Evolutionary conservation across 164 flowering plant genomes (phyloP).

Genomic region (Aristolochia californica): DNA sequence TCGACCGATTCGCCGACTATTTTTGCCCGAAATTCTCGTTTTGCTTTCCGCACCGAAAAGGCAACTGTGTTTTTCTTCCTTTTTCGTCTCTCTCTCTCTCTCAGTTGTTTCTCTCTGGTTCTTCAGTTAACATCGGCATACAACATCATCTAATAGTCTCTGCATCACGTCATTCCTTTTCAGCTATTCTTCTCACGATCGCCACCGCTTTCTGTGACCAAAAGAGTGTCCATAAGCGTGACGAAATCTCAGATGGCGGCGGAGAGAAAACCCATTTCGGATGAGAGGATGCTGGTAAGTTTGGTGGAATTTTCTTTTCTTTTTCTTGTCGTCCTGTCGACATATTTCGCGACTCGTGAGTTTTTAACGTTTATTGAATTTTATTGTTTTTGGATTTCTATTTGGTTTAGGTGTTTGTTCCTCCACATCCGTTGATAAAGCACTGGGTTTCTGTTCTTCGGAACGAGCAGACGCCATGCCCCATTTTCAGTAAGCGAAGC

Average conservation of each 20-base stretch:
- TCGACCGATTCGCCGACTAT: slow-evolving; percentile 18
- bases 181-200: slow-evolving; percentile 2
- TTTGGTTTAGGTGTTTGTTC: slow-evolving; percentile 67
- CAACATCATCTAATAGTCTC: neutral
- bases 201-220: slow-evolving; percentile 1
- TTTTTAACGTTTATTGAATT: neutral
- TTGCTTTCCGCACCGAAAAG: slow-evolving; percentile 11
- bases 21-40: slow-evolving; percentile 4
- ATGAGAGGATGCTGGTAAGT: slow-evolving; percentile 47
- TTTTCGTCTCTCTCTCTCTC: neutral
- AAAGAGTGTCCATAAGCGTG: slow-evolving; percentile 12
- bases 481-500: slow-evolving; percentile 60
- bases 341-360: neutral
- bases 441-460: slow-evolving; percentile 95
- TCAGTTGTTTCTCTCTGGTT: neutral
- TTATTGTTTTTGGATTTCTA: neutral
- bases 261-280: slow-evolving; percentile 23
- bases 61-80: slow-evolving; percentile 4
- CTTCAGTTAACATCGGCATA: neutral
- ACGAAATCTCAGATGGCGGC: slow-evolving; percentile 30
- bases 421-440: slow-evolving; percentile 92
- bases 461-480: slow-evolving; percentile 84
- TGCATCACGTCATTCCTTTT: neutral
- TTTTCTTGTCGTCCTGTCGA: neutral
- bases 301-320: neutral